A percentile compares a stretch with the other conserved stretches of the same genome.
Conservation (phyloP, 164 flowering plant species). For the Chimonanthus praecox region DNA sequence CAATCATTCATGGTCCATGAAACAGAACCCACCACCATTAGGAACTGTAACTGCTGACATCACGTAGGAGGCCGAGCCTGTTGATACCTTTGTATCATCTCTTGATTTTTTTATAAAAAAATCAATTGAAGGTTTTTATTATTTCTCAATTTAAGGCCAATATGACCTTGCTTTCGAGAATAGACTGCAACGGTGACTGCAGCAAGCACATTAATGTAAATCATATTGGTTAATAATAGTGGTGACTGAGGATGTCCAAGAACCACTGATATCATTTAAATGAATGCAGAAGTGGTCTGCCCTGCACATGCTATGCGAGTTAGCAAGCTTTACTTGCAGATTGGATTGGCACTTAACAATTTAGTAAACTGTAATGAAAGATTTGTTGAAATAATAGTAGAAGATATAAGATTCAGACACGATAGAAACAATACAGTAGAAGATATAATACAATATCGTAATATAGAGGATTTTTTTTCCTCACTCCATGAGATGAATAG, state of each 20-base stretch:
- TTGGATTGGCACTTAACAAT: no score
- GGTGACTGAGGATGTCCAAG: neutral
- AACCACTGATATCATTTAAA: neutral
- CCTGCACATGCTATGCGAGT: neutral
- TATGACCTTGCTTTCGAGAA: neutral
- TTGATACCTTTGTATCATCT: neutral
- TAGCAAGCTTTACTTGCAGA: neutral
- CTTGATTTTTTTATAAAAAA: no score
- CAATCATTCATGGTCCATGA: neutral
- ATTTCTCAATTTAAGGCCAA: neutral
- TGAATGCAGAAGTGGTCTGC: neutral
- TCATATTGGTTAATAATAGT: neutral
- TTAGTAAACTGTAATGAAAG: neutral
- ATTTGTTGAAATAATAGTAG: neutral
- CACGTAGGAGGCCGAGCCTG: neutral
- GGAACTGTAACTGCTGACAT: neutral
- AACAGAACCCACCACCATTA: neutral
- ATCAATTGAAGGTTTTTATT: neutral
- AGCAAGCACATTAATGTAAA: neutral
- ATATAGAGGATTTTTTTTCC: no score
- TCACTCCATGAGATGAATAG: no score
- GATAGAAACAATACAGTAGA: no score
- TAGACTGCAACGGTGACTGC: neutral
- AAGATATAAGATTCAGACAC: neutral
- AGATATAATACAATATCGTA: no score